Conservation (phyloP, 1,284 basidiomycete genomes). For the Paramarasmius palmivorus region DNA sequence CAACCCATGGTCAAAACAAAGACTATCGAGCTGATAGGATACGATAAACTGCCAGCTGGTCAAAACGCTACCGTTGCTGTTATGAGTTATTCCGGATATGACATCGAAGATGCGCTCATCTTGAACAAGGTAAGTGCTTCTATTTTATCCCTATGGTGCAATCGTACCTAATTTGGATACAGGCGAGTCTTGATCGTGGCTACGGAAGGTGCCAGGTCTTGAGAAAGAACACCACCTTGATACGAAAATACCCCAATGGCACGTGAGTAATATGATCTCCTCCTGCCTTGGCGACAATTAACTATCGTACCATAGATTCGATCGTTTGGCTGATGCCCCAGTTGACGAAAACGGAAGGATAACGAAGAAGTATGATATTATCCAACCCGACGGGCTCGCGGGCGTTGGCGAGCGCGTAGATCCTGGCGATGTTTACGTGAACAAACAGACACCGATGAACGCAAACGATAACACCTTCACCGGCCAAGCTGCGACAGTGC, state of each 20-base stretch:
- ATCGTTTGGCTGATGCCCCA: constrained; percentile 93
- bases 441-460: constrained; percentile 94
- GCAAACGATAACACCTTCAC: constrained; percentile 85
- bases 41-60: constrained; percentile 95
- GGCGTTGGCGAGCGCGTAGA: constrained; percentile 94
- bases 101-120: constrained; percentile 99
- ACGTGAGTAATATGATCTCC: constrained; percentile 60
- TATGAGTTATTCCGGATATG: constrained; percentile 99
- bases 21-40: constrained; percentile 96
- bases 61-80: constrained; percentile 99
- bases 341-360: constrained; percentile 78
- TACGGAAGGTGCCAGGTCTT: constrained; percentile 98
- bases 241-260: constrained; percentile 96
- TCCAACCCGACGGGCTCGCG: constrained; percentile 91
- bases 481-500: constrained; percentile 75
- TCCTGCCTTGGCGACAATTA: constrained; percentile 1
- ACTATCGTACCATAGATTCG: constrained; percentile 56
- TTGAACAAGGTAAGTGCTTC: constrained; percentile 75
- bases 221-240: constrained; percentile 92
- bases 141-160: neutral
- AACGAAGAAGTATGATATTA: constrained; percentile 87
- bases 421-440: constrained; percentile 93
- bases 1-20: constrained; percentile 99
- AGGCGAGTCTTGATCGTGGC: constrained; percentile 94
- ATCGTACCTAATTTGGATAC: constrained; percentile 8